A percentile compares a stretch with the other conserved stretches of the same genome.
Conservation (phyloP, 768 basidiomycete species). For the Leccinum uliginosum region DNA sequence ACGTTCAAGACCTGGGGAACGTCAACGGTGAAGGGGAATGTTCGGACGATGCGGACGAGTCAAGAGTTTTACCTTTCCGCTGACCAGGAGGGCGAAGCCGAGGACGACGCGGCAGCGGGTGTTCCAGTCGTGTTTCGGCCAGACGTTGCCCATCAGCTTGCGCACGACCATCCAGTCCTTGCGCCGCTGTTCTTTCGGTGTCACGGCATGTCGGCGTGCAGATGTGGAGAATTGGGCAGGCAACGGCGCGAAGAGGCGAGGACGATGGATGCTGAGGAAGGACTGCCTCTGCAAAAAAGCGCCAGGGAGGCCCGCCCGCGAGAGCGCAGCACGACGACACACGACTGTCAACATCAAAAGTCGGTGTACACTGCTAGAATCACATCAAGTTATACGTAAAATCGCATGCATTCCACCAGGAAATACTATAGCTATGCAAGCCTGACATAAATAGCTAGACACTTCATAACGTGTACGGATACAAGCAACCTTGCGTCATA, state of each 20-base stretch:
- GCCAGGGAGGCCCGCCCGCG: slow-evolving; percentile 1
- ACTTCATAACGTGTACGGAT: slow-evolving; percentile 3
- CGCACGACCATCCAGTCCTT: slow-evolving; percentile 88
- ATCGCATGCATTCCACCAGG: not conserved
- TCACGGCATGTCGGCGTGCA: slow-evolving; percentile 10
- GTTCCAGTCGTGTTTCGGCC: slow-evolving; percentile 84
- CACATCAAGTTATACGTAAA: not conserved
- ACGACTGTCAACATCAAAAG: slow-evolving; percentile 22
- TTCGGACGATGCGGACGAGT: not conserved
- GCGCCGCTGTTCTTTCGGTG: slow-evolving; percentile 50
- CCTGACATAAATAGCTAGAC: not conserved
- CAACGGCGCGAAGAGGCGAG: not conserved
- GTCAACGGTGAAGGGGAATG: not conserved
- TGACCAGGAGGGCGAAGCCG: slow-evolving; percentile 75
- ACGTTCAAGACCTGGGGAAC: slow-evolving; percentile 77
- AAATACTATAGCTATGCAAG: not conserved
- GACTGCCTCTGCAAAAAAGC: slow-evolving; percentile 6
- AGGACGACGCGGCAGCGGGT: slow-evolving; percentile 78
- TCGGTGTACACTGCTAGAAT: not conserved
- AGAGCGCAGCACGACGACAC: slow-evolving; percentile 22
- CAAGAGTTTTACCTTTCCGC: slow-evolving; percentile 68
- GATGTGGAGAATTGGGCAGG: slow-evolving; percentile 18
- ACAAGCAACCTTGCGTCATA: not conserved
- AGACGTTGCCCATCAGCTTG: slow-evolving; percentile 81
- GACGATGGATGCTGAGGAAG: slow-evolving; percentile 3